phyloP scores from a whole-genome alignment of 108 stramenopile genomes.

The Pseudonitzschia delicatissima region DNA sequence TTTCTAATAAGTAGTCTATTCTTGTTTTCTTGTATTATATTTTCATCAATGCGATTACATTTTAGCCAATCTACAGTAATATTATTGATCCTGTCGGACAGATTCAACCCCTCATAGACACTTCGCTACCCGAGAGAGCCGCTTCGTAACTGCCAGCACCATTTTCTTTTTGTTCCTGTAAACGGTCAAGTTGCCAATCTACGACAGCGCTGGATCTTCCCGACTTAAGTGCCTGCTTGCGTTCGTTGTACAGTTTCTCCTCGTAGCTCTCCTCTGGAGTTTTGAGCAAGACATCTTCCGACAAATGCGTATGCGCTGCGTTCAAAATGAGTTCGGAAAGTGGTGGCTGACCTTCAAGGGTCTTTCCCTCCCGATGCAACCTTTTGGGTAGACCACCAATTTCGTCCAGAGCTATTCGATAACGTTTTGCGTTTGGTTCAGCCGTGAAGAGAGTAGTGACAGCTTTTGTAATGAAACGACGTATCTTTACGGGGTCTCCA shows the following conservation, averaged over 20 bases:
- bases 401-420: slow-evolving; percentile 78
- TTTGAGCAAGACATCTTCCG: slow-evolving; percentile 71
- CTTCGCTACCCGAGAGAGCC: slow-evolving; percentile 9
- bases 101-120: slow-evolving; percentile 4
- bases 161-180: slow-evolving; percentile 23
- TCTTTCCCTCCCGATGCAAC: slow-evolving; percentile 34
- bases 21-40: not conserved
- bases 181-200: slow-evolving; percentile 50
- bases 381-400: slow-evolving; percentile 63
- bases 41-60: not conserved
- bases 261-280: slow-evolving; percentile 76
- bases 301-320: slow-evolving; percentile 62
- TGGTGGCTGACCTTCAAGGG: slow-evolving; percentile 44
- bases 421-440: slow-evolving; percentile 80
- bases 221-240: slow-evolving; percentile 7
- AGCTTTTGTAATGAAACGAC: slow-evolving; percentile 74
- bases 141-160: slow-evolving; percentile 9
- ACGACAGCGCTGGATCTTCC: slow-evolving; percentile 31
- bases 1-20: slow-evolving; percentile 4
- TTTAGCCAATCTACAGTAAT: not conserved
- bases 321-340: slow-evolving; percentile 75
- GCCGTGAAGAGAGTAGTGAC: slow-evolving; percentile 78
- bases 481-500: slow-evolving; percentile 63
- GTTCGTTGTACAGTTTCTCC: slow-evolving; percentile 42
- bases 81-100: not conserved